Evolutionary conservation across 148 eudicot species (phyloP), one percentile per base, ranked within the genome.

Genomic region (Rheum nobile): DNA sequence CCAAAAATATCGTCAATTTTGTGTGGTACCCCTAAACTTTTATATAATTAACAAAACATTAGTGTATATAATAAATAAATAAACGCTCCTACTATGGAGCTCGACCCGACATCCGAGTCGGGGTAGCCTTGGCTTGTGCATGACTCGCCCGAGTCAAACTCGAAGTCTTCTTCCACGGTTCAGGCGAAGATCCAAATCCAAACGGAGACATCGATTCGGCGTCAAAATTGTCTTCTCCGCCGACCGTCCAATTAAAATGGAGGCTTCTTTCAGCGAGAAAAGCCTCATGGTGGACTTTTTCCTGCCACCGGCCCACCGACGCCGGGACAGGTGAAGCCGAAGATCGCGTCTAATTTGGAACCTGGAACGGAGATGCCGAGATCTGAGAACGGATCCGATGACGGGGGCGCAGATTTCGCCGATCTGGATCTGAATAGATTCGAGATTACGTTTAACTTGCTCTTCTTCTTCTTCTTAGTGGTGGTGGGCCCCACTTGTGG

Each of bases 351-450:
- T 11, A 10, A 2, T 11, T 11, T 11, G 13, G 6, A 3, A 9
- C 8, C 8, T 10, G 47, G n/a, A n/a, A n/a, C 50, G 50, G 50
- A 46, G 50, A 14, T 4, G 14, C 19, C 50, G 19, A 19, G 50
- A 46, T 46, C 50, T 5, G 50, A 16, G 55, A 50, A 50, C 55
- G 55, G 55, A 50, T 50, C 55, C 19, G 55, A 14, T 4, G 4
- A 2, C 16, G 41, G 26, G 63, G 42, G 24, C 35, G 78, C 28
- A 48, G 7, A 61, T 79, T 80, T 43, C 29, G 75, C 31, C 85
- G 65, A 72, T 76, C 77, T 85, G 44, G 86, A 89, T 82, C 93
- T 76, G 77, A 89, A 88, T 19, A 88, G 42, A 3, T 76, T 75
- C 7, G 67, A 54, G 26, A 85, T n/a, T n/a, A n/a, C n/a, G n/a